These are phyloP conservation scores for Pleurotus salmoneostramineus DNA, from an alignment of 768 basidiomycete species.

Conservation along the genomic window DNA sequence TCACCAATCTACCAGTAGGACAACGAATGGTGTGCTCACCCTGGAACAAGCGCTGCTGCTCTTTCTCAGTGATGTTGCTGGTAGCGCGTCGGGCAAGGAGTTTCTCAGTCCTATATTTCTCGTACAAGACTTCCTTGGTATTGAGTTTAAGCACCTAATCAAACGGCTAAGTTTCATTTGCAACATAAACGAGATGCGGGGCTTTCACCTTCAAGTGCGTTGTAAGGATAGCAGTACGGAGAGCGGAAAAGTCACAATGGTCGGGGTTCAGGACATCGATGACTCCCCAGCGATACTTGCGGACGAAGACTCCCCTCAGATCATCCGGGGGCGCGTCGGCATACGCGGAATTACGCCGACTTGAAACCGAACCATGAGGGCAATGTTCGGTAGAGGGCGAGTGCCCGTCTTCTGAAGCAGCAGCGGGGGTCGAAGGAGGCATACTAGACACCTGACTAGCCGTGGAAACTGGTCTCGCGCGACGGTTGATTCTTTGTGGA, in stretches of 20 bases:
- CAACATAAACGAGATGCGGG: no score
- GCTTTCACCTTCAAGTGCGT: constrained; percentile 74
- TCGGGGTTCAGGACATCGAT: constrained; percentile 82
- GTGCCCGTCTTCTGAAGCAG: constrained; percentile 43
- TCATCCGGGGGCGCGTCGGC: constrained; percentile 58
- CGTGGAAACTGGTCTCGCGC: constrained; percentile 30
- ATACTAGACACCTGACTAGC: constrained; percentile 25
- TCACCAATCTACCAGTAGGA: not conserved
- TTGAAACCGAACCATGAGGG: constrained; percentile 32
- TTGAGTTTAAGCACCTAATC: constrained; percentile 75
- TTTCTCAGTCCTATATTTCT: constrained; percentile 90
- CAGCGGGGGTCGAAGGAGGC: constrained; percentile 23
- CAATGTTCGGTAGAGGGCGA: constrained; percentile 20
- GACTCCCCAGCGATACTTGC: constrained; percentile 86
- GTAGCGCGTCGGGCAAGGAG: constrained; percentile 84
- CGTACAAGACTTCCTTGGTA: constrained; percentile 89
- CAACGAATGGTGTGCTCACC: constrained; percentile 35
- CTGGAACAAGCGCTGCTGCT: constrained; percentile 68
- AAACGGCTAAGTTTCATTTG: no score
- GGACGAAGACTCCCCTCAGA: constrained; percentile 69
- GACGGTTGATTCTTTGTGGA: constrained; percentile 49
- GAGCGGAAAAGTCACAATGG: constrained; percentile 84
- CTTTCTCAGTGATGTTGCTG: constrained; percentile 69
- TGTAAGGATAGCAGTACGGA: constrained; percentile 80
- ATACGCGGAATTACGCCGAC: constrained; percentile 34